Conservation (phyloP, 441 rosid genomes). For the Macaranga tanarius region DNA sequence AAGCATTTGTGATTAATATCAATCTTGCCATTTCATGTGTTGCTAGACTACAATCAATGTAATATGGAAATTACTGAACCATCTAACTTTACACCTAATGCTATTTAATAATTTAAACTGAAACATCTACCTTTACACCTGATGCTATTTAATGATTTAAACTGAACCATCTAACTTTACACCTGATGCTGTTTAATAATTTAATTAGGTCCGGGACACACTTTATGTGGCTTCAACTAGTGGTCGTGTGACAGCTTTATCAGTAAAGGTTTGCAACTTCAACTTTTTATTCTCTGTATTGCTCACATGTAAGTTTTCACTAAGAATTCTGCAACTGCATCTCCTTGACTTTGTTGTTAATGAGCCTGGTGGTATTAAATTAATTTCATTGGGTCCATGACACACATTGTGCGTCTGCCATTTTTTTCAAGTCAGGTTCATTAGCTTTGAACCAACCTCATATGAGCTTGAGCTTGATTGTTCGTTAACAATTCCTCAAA, state of each 20-base stretch:
- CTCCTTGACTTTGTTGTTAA: not conserved
- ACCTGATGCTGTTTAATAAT: slow-evolving; percentile 19
- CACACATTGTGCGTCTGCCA: slow-evolving; percentile 63
- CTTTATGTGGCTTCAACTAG: slow-evolving; percentile 83
- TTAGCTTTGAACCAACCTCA: not conserved
- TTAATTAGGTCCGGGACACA: slow-evolving; percentile 43
- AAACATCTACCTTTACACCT: slow-evolving; percentile 13
- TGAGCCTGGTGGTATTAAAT: slow-evolving; percentile 19
- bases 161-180: slow-evolving; percentile 16
- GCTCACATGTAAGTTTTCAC: not conserved
- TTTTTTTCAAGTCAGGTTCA: not conserved
- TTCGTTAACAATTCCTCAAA: not conserved
- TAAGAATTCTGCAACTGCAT: not conserved
- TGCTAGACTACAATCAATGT: not conserved
- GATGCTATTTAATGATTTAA: too few species aligned
- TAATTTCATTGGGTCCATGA: slow-evolving; percentile 41
- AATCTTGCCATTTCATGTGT: not conserved
- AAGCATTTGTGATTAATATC: too few species aligned
- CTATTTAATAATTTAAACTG: too few species aligned
- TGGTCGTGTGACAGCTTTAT: slow-evolving; percentile 80
- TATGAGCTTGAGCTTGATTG: not conserved
- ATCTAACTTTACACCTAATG: slow-evolving; percentile 19
- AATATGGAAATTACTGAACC: slow-evolving; percentile 10
- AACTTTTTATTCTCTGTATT: not conserved
- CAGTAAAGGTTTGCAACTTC: slow-evolving; percentile 51